Evolutionary conservation across 495 filamentous ascomycete species (phyloP), one percentile per base, ranked within the genome.

Genomic region (Geoglossum glabrum): DNA sequence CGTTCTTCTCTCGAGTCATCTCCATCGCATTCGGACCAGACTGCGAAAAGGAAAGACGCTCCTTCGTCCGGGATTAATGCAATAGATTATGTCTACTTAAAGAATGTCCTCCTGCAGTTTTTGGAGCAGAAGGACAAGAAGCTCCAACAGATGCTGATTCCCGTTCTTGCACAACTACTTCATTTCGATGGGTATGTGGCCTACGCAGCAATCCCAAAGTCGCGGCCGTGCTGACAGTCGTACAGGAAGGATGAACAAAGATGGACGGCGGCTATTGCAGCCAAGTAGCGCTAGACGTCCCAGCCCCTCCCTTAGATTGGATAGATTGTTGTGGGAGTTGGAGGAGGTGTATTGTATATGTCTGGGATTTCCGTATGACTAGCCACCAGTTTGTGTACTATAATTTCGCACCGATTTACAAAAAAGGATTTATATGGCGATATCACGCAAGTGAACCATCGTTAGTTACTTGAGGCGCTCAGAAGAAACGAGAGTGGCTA

Each of bases 41-140:
- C 62, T 51, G 57, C 64, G 3, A 67, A 63, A 46, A 64, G 70
- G 10, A 66, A 75, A 26, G 72, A 72, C 25, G 61, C 66, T 17
- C 68, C 73, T n/a, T 69, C 68, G 27, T 65, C 70, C 13, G 60
- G 68, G 3, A 59, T 59, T 49, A 65, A 64, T 0, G 61, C 69
- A 46, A 75, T 82, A 56, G 86, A 98, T 67, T 84, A 83, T 60
- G 80, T 87, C 64, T 98, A 98, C 66, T 67, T 98, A 59, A 97
- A 97, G 74, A 96, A 93, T 33, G 87, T 98, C 38, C 75, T 98
- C 26, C 70, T 97, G 46, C 90, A 96, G 68, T 96, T 98, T 64
- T 68, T 98, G 66, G 89, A 96, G 73, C 85, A 92, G 66, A 87
- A 82, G 71, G 92, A 98, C 64, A 94, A 90, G 71, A 87, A 80